Base-by-base conservation (phyloP, 768 basidiomycete genomes). In the Fibroporia radiculosa region DNA sequence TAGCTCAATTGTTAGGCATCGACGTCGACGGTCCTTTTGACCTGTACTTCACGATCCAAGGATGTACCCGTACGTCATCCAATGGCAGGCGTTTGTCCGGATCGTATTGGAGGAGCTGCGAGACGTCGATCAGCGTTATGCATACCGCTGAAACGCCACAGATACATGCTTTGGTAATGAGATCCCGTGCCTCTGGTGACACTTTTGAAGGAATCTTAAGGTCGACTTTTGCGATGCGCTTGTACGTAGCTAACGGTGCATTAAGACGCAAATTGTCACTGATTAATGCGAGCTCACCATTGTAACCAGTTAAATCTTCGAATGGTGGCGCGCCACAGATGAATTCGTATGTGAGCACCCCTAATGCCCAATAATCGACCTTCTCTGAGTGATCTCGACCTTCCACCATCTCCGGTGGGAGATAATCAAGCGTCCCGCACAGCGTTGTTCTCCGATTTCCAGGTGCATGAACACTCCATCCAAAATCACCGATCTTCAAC, bases 381-480 rank as follows among this genome's bases (percentile, higher is more conserved):
- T 78, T 82, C 56, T 92, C 89, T 43, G 74, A 84, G 60, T 98
- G 93, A 48, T 87, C 88, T 53, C 77, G 82, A 0, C 84, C 82
- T 55, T 96, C 92, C 12, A 99, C 88, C 96, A 98, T 99, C 72
- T 98, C 95, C 11, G 96, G 95, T 0, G 96, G 93, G 10, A 99
- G 74, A 61, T 98, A 98, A 62, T 98, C 96, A 35, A 97, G 67
- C 1, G 95, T 98, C 11, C 95, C 95, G 55, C 95, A 98, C 10
- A 98, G 73, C 0, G 96, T 97, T 66, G 75, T 84, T 34, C 95
- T 69, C 35, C 93, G 70, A 59, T 92, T 89, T 1, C 89, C 80
- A 0, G 95, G 95, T 0, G 93, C 95, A 62, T 98, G 95, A 6
- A 96, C 92, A 56, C 85, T 91, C 95, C 96, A 99, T 8, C 96